phyloP scores from a whole-genome alignment of 352 stramenopile genomes.

The Pythium angustatum region DNA sequence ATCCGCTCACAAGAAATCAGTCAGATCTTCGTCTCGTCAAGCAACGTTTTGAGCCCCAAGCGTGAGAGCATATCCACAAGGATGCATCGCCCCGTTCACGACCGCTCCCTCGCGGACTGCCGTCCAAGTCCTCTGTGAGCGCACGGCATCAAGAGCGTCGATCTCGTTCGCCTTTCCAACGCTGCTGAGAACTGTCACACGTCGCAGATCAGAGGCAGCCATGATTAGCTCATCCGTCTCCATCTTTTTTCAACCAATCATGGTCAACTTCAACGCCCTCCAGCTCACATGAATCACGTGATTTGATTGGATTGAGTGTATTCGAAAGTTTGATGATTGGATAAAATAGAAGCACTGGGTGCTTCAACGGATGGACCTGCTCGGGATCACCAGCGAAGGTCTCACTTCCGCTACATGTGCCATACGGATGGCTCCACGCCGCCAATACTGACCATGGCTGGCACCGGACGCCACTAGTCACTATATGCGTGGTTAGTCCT shows the following conservation, averaged over 20 bases:
- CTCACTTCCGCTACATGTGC: too few relatives aligned
- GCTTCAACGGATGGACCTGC: not conserved
- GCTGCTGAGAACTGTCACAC: conserved; percentile 2
- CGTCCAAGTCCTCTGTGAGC: too few relatives aligned
- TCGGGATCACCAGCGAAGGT: conserved; percentile 9
- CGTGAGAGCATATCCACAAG: too few relatives aligned
- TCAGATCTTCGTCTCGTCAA: too few relatives aligned
- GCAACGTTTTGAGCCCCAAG: too few relatives aligned
- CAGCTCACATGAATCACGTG: conserved; percentile 7
- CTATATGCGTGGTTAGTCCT: too few relatives aligned
- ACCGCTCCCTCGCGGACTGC: too few relatives aligned
- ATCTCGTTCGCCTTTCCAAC: not conserved
- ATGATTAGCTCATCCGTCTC: conserved; percentile 16
- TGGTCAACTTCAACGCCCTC: conserved; percentile 1
- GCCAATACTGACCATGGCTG: too few relatives aligned
- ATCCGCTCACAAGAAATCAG: too few relatives aligned
- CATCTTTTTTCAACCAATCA: conserved; percentile 19
- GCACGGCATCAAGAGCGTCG: not conserved
- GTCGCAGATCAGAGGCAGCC: conserved; percentile 12
- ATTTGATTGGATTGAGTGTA: conserved; percentile 15
- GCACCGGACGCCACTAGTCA: too few relatives aligned
- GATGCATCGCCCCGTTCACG: too few relatives aligned
- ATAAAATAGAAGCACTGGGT: conserved; percentile 19
- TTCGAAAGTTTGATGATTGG: conserved; percentile 18
- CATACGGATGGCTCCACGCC: too few relatives aligned